Evolutionary conservation across 1,284 basidiomycete species (phyloP).

Genomic region (Leccinum laetum): DNA sequence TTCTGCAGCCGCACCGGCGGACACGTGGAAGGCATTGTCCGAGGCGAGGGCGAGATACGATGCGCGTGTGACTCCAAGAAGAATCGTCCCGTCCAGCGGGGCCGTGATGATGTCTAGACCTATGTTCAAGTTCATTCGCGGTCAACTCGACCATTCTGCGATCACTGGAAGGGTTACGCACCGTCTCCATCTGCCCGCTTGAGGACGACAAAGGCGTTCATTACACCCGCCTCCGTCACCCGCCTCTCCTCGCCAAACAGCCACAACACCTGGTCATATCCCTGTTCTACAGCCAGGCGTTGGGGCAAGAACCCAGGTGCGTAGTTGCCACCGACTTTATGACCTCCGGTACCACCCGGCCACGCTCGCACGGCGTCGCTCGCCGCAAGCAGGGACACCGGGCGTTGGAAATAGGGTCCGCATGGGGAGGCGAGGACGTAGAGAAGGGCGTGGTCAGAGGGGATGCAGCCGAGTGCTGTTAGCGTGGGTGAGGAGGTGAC

Average conservation of each 20-base stretch:
- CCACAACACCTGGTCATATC: slow-evolving; percentile 76
- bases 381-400: slow-evolving; percentile 73
- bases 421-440: slow-evolving; percentile 70
- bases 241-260: slow-evolving; percentile 34
- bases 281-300: slow-evolving; percentile 57
- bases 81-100: slow-evolving; percentile 72
- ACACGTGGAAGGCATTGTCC: slow-evolving; percentile 24
- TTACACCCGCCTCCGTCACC: slow-evolving; percentile 54
- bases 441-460: slow-evolving; percentile 70
- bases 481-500: not conserved
- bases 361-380: slow-evolving; percentile 73
- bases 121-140: not conserved
- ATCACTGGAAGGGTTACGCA: slow-evolving; percentile 2
- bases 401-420: slow-evolving; percentile 74
- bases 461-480: slow-evolving; percentile 61
- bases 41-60: slow-evolving; percentile 65
- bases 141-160: not conserved
- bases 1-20: slow-evolving; percentile 45
- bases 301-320: slow-evolving; percentile 68
- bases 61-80: slow-evolving; percentile 75
- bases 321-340: slow-evolving; percentile 75
- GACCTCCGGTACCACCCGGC: slow-evolving; percentile 76
- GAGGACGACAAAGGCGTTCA: slow-evolving; percentile 66
- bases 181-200: slow-evolving; percentile 43
- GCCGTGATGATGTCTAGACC: slow-evolving; percentile 73